These are phyloP conservation scores for Herpetomonas muscarum DNA, from an alignment of 208 protist species.

Conservation along the genomic window DNA sequence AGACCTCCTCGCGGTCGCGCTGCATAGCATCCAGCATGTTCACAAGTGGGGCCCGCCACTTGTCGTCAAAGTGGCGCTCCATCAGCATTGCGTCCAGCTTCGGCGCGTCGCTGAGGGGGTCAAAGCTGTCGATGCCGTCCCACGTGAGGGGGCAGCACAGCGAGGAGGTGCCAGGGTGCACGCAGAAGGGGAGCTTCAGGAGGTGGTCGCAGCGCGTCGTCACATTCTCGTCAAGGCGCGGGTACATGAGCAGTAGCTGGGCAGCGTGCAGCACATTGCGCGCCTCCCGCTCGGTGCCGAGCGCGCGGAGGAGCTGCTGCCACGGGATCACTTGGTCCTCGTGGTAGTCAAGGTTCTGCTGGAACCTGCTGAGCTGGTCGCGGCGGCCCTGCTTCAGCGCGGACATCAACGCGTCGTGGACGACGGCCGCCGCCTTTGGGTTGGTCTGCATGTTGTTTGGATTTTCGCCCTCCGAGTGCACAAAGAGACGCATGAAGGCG, in stretches of 20 bases:
- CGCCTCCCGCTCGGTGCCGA: conserved; percentile 44
- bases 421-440: conserved; percentile 53
- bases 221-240: conserved; percentile 97
- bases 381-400: conserved; percentile 72
- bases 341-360: conserved; percentile 45
- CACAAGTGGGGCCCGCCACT: conserved; percentile 59
- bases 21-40: conserved; percentile 67
- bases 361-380: conserved; percentile 52
- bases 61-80: conserved; percentile 52
- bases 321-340: conserved; percentile 68
- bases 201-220: conserved; percentile 97
- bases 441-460: conserved; percentile 66
- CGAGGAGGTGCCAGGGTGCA: conserved; percentile 93
- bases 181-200: conserved; percentile 97
- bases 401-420: conserved; percentile 58
- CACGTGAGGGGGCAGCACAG: conserved; percentile 85
- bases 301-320: conserved; percentile 27
- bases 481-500: conserved; percentile 69
- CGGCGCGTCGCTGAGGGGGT: conserved; percentile 64
- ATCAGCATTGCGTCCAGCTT: conserved; percentile 66
- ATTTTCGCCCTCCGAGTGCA: conserved; percentile 43
- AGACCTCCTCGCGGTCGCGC: conserved; percentile 39
- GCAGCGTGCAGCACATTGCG: conserved; percentile 50
- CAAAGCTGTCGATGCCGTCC: conserved; percentile 55
- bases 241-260: conserved; percentile 89